Conservation (phyloP, 306 rosid genomes). For the Ziziphus jujuba region DNA sequence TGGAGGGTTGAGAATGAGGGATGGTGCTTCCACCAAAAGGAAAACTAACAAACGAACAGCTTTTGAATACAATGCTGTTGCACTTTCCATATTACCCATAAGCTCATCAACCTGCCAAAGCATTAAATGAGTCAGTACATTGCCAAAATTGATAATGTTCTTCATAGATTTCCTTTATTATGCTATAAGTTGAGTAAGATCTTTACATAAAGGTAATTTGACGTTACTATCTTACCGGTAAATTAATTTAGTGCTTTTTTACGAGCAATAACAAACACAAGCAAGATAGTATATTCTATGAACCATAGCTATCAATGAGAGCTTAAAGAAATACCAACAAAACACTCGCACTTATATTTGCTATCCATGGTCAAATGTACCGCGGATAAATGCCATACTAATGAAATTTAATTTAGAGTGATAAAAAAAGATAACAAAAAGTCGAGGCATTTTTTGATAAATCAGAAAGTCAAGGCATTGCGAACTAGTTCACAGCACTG, state of each 20-base stretch:
- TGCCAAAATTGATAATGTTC: too few species aligned
- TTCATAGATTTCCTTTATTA: not conserved
- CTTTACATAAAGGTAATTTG: not conserved
- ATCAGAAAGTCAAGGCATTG: not conserved
- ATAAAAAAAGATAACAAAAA: too few species aligned
- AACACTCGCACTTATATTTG: not conserved
- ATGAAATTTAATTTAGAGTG: too few species aligned
- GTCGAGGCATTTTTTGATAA: not conserved
- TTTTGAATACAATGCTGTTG: slow-evolving; percentile 69
- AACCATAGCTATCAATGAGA: not conserved
- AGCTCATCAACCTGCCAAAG: slow-evolving; percentile 88
- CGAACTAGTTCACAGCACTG: slow-evolving; percentile 12
- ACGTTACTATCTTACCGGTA: not conserved
- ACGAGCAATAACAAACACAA: too few species aligned
- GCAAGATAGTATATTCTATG: too few species aligned
- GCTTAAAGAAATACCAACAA: not conserved
- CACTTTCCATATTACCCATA: slow-evolving; percentile 80
- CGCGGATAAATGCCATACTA: not conserved
- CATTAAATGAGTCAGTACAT: not conserved
- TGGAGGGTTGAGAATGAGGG: slow-evolving; percentile 89
- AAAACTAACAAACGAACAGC: slow-evolving; percentile 68
- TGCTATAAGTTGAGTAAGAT: not conserved
- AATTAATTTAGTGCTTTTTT: not conserved
- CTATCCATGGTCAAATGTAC: not conserved
- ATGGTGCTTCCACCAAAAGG: slow-evolving; percentile 90